Base-by-base conservation (phyloP, 768 basidiomycete genomes). In the Saitozyma podzolica region DNA sequence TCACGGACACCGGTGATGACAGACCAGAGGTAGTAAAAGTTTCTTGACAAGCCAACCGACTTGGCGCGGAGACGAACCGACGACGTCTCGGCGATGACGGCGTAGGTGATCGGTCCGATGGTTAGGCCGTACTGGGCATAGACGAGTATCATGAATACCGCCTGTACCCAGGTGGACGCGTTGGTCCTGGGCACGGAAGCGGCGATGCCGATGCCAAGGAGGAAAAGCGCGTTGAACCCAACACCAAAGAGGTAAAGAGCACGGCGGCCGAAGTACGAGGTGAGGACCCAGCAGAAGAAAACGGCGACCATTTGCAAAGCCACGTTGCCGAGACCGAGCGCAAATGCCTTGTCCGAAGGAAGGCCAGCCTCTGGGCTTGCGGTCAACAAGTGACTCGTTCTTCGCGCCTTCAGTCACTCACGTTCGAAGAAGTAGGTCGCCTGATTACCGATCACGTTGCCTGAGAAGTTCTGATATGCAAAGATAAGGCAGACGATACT, bases 361-460 rank as follows among this genome's bases (percentile, higher is more conserved):
- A n/a, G n/a, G n/a, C n/a, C n/a, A n/a, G n/a, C n/a, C n/a, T n/a
- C n/a, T n/a, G n/a, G n/a, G n/a, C 40, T 61, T 54, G 69, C 66
- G 51, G 54, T 51, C 29, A 56, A 14, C n/a, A n/a, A n/a, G n/a
- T n/a, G n/a, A n/a, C n/a, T n/a, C n/a, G n/a, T n/a, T n/a, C n/a
- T n/a, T n/a, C n/a, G n/a, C n/a, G n/a, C n/a, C n/a, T n/a, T n/a
- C n/a, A n/a, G n/a, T n/a, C n/a, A n/a, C n/a, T n/a, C n/a, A n/a
- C n/a, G n/a, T n/a, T n/a, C n/a, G 17, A 73, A 59, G 59, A 75
- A 75, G 29, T 77, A 73, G n/a, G 75, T 72, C 51, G 73, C 77
- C 59, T 78, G 75, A 50, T 54, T 54, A 16, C 72, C 74, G 53
- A 73, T 72, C 29, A 76, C 58, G 61, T 73, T 74, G 16, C 53